These are phyloP conservation scores for Asterionellopsis glacialis DNA, from an alignment of 108 stramenopile species.

Conservation along the genomic window DNA sequence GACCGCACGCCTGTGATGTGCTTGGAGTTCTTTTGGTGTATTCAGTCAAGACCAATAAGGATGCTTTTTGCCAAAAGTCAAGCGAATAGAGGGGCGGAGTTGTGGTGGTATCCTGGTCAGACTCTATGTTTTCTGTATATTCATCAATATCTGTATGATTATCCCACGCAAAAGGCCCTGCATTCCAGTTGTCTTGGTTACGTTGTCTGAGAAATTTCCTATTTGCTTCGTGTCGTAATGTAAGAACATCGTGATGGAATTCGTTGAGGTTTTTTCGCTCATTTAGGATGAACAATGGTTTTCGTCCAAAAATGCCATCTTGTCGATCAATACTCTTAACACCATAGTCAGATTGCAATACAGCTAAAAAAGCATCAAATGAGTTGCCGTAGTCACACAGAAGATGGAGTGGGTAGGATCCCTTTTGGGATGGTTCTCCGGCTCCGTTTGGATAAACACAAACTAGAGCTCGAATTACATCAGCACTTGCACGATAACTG, in stretches of 20 bases:
- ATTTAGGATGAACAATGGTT: slow-evolving; percentile 23
- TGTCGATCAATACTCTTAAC: slow-evolving; percentile 1
- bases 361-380: slow-evolving; percentile 12
- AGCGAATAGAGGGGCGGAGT: too few relatives aligned
- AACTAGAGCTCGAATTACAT: slow-evolving; percentile 18
- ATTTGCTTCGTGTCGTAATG: slow-evolving; percentile 8
- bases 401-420: slow-evolving; percentile 28
- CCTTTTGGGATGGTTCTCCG: background rate
- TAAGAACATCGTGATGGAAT: slow-evolving; percentile 9
- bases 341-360: slow-evolving; percentile 15
- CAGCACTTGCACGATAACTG: slow-evolving; percentile 22
- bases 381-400: slow-evolving; percentile 26
- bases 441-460: slow-evolving; percentile 21
- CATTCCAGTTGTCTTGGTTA: background rate
- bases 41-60: slow-evolving; percentile 23
- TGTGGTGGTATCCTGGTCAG: background rate
- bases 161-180: slow-evolving; percentile 1
- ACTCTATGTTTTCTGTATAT: background rate
- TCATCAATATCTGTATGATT: background rate
- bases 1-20: background rate
- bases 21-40: slow-evolving; percentile 2
- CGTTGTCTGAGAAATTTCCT: background rate
- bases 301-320: slow-evolving; percentile 21
- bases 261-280: slow-evolving; percentile 21
- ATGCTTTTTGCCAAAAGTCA: slow-evolving; percentile 33